Evolutionary conservation across 2,329 filamentous ascomycete species (phyloP), one percentile per base, ranked within the genome.

Genomic region (Diaporthe caulivora): DNA sequence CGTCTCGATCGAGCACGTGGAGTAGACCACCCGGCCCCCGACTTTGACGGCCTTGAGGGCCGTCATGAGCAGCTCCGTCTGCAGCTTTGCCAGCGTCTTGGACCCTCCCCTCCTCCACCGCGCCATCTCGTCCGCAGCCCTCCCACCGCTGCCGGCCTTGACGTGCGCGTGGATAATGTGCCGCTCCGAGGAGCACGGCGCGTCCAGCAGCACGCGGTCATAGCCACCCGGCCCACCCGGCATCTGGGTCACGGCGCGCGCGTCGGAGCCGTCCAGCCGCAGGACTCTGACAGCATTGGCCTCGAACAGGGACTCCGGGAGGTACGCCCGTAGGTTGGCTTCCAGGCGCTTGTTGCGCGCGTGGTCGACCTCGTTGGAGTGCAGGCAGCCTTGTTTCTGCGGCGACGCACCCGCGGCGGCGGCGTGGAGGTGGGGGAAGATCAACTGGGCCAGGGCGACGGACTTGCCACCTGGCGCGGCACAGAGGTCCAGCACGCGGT

Each of bases 121-220:
- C 5, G 77, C 76, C 80, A 84, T 82, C 76, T 83, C 83, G 17
- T 82, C 79, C 1, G 81, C 79, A 1, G 78, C 76, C 34, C 78
- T 75, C n/a, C 81, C 81, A 62, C 77, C 75, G 7, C 77, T 76
- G 42, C 73, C 76, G 2, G 81, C 82, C 58, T 78, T 80, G 24
- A 75, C 75, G 49, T 81, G 80, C 13, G 81, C 80, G 62, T 83
- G 82, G 34, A 85, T 79, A 40, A 84, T 79, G 65, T 85, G 82
- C 18, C 83, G 78, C 74, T 84, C 82, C 42, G 81, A 82, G 6
- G 82, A 84, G 73, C 83, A 84, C 18, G 83, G 83, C 5, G 83
- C 83, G 71, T 85, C 83, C 8, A 84, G 78, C 3, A 85, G 78
- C 0, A 84, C 82, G 65, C 81, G 83, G 71, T 85, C 83, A 74